Conservation (phyloP, 495 filamentous ascomycete species). For the Neurospora intermedia region DNA sequence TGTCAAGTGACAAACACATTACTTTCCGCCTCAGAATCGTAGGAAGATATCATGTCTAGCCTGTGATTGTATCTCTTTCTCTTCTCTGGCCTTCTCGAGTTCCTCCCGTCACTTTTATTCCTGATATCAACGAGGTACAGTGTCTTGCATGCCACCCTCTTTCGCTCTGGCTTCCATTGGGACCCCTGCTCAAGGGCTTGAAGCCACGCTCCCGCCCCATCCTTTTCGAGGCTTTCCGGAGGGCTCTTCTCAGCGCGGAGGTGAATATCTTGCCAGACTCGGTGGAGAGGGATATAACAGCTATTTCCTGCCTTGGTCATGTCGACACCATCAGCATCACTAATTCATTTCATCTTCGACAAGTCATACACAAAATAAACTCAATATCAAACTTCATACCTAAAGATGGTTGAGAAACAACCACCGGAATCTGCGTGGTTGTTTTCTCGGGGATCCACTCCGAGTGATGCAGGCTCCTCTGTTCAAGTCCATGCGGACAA, state of each 20-base stretch:
- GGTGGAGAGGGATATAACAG: background rate
- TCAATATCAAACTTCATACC: background rate
- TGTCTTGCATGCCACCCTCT: background rate
- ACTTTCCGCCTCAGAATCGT: background rate
- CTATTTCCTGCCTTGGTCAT: background rate
- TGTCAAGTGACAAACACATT: background rate
- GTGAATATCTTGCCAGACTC: background rate
- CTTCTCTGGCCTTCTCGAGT: background rate
- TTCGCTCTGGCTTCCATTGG: slow-evolving; percentile 15
- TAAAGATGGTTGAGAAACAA: slow-evolving; percentile 4
- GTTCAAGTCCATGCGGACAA: slow-evolving; percentile 17
- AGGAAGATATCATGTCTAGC: background rate
- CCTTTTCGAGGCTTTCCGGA: slow-evolving; percentile 14
- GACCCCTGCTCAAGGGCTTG: slow-evolving; percentile 1
- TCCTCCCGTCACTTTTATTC: background rate
- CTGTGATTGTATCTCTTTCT: background rate
- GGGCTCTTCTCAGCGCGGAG: slow-evolving; percentile 11
- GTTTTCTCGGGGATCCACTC: slow-evolving; percentile 5
- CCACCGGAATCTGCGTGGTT: background rate
- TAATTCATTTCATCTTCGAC: background rate
- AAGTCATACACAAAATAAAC: background rate
- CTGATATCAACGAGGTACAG: background rate
- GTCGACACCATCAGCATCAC: background rate
- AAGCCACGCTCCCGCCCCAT: slow-evolving; percentile 9
- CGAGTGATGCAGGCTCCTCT: slow-evolving; percentile 19